These are phyloP conservation scores for Saccharomyces mikatae DNA, from an alignment of 805 yeast genomes.

Conservation along the genomic window DNA sequence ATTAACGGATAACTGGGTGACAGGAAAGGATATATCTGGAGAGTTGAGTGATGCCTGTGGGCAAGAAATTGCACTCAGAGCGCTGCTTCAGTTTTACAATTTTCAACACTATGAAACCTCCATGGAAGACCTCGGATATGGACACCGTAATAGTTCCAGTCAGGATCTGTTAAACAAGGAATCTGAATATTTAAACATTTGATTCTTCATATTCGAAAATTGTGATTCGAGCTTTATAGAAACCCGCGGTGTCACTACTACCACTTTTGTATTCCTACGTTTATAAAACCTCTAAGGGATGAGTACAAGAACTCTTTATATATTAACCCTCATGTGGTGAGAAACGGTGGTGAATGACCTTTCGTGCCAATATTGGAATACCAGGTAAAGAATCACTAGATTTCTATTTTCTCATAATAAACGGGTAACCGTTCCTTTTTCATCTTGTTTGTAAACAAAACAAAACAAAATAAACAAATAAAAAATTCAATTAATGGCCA, in stretches of 20 bases:
- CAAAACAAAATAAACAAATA: neutral
- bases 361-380: neutral
- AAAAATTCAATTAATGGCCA: neutral
- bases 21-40: slow-evolving; percentile 68
- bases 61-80: slow-evolving; percentile 77
- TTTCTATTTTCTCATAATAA: neutral
- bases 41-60: slow-evolving; percentile 72
- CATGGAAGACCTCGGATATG: slow-evolving; percentile 52
- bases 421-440: neutral
- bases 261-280: neutral
- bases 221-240: neutral
- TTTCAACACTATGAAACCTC: slow-evolving; percentile 44
- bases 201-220: neutral
- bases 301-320: neutral
- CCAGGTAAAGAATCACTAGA: neutral
- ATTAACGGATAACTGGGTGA: slow-evolving; percentile 80
- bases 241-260: neutral
- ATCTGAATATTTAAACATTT: slow-evolving; percentile 31
- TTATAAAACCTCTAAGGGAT: neutral
- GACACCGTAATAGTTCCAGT: neutral
- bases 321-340: neutral
- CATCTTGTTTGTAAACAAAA: neutral
- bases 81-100: slow-evolving; percentile 70
- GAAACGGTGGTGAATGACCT: neutral
- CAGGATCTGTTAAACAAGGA: slow-evolving; percentile 34